phyloP scores from a whole-genome alignment of 805 yeast species.

The Teunomyces tritomae region DNA sequence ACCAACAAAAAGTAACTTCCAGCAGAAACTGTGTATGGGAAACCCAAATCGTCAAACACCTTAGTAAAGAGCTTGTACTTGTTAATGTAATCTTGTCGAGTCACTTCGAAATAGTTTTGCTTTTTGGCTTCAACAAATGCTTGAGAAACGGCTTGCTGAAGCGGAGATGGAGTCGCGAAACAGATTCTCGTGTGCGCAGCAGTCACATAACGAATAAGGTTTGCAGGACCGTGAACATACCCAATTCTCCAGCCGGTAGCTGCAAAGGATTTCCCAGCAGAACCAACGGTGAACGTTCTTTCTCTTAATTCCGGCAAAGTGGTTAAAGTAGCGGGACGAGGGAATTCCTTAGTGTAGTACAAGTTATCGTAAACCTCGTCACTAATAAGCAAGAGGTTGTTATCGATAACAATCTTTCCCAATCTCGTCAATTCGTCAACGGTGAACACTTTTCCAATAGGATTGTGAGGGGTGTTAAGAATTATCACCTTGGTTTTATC shows the following conservation, averaged over 20 bases:
- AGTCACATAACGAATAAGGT: conserved; percentile 73
- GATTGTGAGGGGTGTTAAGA: conserved; percentile 93
- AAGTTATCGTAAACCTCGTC: conserved; percentile 96
- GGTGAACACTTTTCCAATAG: conserved; percentile 87
- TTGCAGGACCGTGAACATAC: conserved; percentile 88
- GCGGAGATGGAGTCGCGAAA: conserved; percentile 85
- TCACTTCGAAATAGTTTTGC: conserved; percentile 65
- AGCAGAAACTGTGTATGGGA: conserved; percentile 88
- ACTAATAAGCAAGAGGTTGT: conserved; percentile 78
- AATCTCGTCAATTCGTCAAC: conserved; percentile 69
- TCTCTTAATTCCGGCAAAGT: conserved; percentile 66
- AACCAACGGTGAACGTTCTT: conserved; percentile 86
- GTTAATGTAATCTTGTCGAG: conserved; percentile 62
- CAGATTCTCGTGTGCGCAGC: conserved; percentile 94
- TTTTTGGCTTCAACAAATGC: conserved; percentile 64
- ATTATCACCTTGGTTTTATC: conserved; percentile 81
- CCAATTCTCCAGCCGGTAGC: conserved; percentile 99
- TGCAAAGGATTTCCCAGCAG: conserved; percentile 98
- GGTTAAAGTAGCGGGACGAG: conserved; percentile 78
- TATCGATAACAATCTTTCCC: conserved; percentile 80
- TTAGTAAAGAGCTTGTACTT: conserved; percentile 73
- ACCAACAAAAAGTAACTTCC: conserved; percentile 94
- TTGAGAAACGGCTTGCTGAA: conserved; percentile 87
- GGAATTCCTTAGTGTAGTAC: conserved; percentile 64
- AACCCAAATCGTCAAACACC: conserved; percentile 80